Conservation (phyloP, 768 basidiomycete species). For the Hygrocybe punicea region DNA sequence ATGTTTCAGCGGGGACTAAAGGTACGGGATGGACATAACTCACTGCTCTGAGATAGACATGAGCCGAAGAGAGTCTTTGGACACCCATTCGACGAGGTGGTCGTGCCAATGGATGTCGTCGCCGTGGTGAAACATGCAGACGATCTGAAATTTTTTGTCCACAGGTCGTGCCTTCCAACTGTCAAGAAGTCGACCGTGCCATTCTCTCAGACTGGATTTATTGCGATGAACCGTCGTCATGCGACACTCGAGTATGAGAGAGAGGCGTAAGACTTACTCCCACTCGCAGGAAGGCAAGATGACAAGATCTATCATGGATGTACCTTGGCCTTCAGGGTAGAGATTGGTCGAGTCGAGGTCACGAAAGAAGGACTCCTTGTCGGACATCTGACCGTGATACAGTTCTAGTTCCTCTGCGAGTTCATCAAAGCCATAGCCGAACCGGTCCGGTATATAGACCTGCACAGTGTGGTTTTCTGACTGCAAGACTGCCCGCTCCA, state of each 20-base stretch:
- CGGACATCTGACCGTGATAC: neutral
- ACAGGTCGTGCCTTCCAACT: neutral
- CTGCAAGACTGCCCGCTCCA: neutral
- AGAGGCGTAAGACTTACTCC: neutral
- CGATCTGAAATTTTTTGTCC: slow-evolving; percentile 1
- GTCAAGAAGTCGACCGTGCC: neutral
- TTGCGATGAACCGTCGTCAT: neutral
- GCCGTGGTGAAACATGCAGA: slow-evolving; percentile 1
- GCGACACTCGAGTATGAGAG: neutral
- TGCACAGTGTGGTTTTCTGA: neutral
- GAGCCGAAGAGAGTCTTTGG: neutral
- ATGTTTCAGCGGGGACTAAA: neutral
- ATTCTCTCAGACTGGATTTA: neutral
- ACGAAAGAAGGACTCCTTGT: neutral
- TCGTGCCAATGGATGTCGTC: neutral
- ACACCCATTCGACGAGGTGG: slow-evolving; percentile 2
- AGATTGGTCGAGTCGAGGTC: neutral
- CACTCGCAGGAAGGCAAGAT: neutral
- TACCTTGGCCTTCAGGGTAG: neutral
- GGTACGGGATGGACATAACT: neutral
- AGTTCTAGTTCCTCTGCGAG: neutral
- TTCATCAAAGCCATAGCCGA: neutral
- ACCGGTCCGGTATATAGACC: neutral
- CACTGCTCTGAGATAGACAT: neutral
- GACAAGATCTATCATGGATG: slow-evolving; percentile 2